Base-by-base conservation (phyloP, 116 monocot species). In the Trichopus zeylanicus region DNA sequence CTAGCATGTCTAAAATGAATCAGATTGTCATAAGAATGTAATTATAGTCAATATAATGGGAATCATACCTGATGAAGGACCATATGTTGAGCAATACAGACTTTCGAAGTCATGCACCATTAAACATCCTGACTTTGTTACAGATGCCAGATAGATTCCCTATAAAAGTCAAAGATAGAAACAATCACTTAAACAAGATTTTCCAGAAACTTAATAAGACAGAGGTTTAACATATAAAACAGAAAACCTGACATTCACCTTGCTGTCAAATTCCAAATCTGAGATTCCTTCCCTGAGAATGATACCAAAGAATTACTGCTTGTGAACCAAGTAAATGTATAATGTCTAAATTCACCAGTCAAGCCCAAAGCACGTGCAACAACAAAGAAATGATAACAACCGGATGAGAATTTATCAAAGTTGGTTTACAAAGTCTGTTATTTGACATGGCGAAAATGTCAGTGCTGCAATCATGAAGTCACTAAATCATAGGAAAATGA, bases 121-220 rank as follows among this genome's bases (percentile, higher is more conserved):
- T 56, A 98, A 73, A 69, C 98, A 98, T 7, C 98, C 98, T 10
- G 88, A 80, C 65, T 71, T 78, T 69, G 92, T 91, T 16, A 88
- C 91, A 32, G 88, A 88, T 61, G 98, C 92, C 73, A 98, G 56
- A 75, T 85, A 98, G 56, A 91, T 65, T 59, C 98, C 98, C 98
- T 98, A 42, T 20, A 52, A 19, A 51, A 16, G 25, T 19, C 30
- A n/a, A 21, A 49, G 49, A 3, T 21, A 8, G 2, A 49, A 49
- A 19, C 22, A 6, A 20, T 49, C 23, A 49, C 8, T 19, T 19
- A 4, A 22, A 9, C 7, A 0, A 22, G 19, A 49, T 2, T 20
- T 49, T 24, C 8, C 9, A 22, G 4, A 49, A 5, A 5, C 9
- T 22, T 8, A 22, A 20, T 22, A 20, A 49, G 23, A 21, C 9